Evolutionary conservation across 495 filamentous ascomycete genomes (phyloP).

Genomic region (Chaetomium cochliodes): DNA sequence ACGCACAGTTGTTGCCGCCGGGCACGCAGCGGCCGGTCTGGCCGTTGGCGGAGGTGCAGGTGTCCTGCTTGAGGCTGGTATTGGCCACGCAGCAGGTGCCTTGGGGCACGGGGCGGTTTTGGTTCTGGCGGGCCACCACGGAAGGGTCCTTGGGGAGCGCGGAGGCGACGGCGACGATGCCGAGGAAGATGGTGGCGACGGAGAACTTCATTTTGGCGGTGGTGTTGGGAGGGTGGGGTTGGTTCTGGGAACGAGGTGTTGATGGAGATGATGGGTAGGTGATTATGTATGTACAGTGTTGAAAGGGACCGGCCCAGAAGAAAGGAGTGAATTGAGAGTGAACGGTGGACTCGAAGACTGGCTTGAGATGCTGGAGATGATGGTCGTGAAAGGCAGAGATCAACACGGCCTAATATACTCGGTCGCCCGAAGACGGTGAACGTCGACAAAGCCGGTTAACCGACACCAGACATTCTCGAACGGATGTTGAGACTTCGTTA

Average conservation of each 20-base stretch:
- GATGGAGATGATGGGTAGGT: not conserved
- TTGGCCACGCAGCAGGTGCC: slow-evolving; percentile 37
- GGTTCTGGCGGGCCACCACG: slow-evolving; percentile 31
- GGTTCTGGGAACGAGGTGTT: not conserved
- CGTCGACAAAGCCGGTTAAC: not conserved
- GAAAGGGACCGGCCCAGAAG: slow-evolving; percentile 19
- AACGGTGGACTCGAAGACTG: slow-evolving; percentile 18
- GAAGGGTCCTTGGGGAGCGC: slow-evolving; percentile 21
- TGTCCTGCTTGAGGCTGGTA: slow-evolving; percentile 37
- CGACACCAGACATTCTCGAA: not conserved
- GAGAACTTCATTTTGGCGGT: slow-evolving; percentile 28
- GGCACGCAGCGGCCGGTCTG: slow-evolving; percentile 33
- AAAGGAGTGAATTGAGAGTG: slow-evolving; percentile 13
- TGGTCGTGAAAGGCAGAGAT: not conserved
- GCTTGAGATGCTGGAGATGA: slow-evolving; percentile 10
- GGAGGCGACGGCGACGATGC: slow-evolving; percentile 22
- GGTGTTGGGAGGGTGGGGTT: not conserved
- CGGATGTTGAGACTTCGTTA: not conserved
- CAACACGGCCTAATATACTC: not conserved
- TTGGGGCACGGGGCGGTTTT: slow-evolving; percentile 32
- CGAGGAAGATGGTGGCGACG: slow-evolving; percentile 28
- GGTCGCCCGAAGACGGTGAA: not conserved
- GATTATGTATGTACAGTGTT: not conserved
- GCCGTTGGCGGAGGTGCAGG: slow-evolving; percentile 32
- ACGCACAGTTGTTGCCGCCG: slow-evolving; percentile 31